Percentiles rank a stretch among this genome's conserved stretches.
Conservation (phyloP, 2,329 filamentous ascomycete genomes). For the Sarocladiaceae sp. region DNA sequence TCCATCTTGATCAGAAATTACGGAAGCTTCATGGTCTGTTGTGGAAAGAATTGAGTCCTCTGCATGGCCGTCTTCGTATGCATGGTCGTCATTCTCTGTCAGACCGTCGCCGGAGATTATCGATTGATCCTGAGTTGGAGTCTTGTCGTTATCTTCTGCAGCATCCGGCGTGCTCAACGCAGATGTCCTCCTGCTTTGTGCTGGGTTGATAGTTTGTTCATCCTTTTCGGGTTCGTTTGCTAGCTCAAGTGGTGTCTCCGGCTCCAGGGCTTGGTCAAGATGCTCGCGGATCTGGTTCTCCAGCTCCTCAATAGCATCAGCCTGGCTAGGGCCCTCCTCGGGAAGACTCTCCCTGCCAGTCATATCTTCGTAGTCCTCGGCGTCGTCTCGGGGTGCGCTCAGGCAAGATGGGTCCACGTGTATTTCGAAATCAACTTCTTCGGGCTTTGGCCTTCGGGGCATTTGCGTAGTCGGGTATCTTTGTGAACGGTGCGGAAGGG, state of each 20-base stretch:
- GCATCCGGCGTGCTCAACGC: not conserved
- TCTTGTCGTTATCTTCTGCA: not conserved
- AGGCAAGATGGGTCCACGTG: constrained; percentile 43
- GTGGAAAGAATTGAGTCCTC: not conserved
- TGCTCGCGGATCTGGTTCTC: constrained; percentile 14
- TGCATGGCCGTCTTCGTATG: not conserved
- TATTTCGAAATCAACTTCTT: constrained; percentile 42
- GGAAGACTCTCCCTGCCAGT: constrained; percentile 3
- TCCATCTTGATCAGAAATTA: not conserved
- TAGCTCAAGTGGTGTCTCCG: not conserved
- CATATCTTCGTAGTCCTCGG: constrained; percentile 15
- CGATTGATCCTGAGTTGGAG: not conserved
- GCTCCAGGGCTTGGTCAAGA: constrained; percentile 12
- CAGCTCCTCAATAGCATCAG: constrained; percentile 1
- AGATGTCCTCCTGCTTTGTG: not conserved
- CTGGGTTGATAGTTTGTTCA: not conserved
- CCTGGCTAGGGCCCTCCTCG: not conserved
- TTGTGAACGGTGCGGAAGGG: not conserved
- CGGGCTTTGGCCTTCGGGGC: constrained; percentile 22
- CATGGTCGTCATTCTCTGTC: too few relatives aligned
- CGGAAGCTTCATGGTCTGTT: not conserved
- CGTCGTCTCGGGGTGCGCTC: constrained; percentile 36
- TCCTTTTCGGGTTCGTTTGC: not conserved
- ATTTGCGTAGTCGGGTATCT: constrained; percentile 11
- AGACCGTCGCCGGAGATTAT: not conserved